Base-by-base conservation (phyloP, 768 basidiomycete genomes). In the Tremella mesenterica region DNA sequence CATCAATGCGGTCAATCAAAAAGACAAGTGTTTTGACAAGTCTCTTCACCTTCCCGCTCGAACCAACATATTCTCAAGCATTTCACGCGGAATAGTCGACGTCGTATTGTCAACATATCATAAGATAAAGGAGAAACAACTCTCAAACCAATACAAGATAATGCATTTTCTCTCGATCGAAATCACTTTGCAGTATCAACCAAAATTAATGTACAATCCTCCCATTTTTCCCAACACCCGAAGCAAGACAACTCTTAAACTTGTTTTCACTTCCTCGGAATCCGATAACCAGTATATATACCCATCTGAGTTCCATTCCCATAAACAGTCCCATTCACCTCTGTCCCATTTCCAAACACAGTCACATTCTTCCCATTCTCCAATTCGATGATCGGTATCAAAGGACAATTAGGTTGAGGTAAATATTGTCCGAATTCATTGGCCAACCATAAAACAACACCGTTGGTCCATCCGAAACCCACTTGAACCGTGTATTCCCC, bases 401-500 rank as follows among this genome's bases (percentile, higher is more conserved):
- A 44, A 14, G 71, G 71, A 44, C 71, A 73, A 28, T 65, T 63
- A 2, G 71, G 71, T 12, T 53, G 14, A 13, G 64, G 66, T 29
- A 73, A 63, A 55, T 70, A 71, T 47, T 69, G 60, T 2, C 71
- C 71, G 50, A 60, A 73, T 39, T 71, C 64, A n/a, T 59, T 66
- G 13, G 67, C 71, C 10, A 63, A 52, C 64, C 67, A 67, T 6
- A 73, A 63, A 25, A 65, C 65, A 36, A 73, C 71, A 49, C 71
- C 71, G 59, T 73, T 73, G 4, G 71, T 69, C 71, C 71, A 61
- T n/a, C 69, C 64, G 30, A 63, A 60, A 53, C 75, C 57, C 49
- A 80, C 82, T 74, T 89, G 86, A 3, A 91, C 89, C 2, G 82
- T 85, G 62, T 95, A 93, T 76, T 72, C 63, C 1, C 71, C 65